Conservation (phyloP, 768 basidiomycete genomes). For the Strobilomyces dryophilus region DNA sequence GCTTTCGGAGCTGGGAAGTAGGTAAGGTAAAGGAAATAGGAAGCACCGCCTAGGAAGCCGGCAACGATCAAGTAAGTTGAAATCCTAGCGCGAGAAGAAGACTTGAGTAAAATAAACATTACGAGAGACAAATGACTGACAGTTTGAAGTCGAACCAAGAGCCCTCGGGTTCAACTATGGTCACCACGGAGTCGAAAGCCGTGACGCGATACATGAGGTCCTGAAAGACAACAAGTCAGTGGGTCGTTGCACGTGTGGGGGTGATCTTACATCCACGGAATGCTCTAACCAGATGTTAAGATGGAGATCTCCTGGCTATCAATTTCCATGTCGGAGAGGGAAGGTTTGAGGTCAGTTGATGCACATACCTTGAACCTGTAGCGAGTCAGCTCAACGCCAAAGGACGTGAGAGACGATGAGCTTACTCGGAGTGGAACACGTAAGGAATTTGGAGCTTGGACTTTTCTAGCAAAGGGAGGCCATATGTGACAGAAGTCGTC, state of each 20-base stretch:
- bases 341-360: background rate
- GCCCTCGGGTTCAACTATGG: slow-evolving; percentile 73
- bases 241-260: background rate
- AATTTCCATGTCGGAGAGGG: slow-evolving; percentile 5
- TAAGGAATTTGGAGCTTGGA: slow-evolving; percentile 66
- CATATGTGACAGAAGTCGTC: slow-evolving; percentile 57
- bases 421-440: slow-evolving; percentile 79
- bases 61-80: slow-evolving; percentile 69
- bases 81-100: slow-evolving; percentile 33
- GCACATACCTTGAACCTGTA: slow-evolving; percentile 56
- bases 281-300: slow-evolving; percentile 78
- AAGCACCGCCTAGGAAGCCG: slow-evolving; percentile 56
- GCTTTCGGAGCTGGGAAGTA: slow-evolving; percentile 60
- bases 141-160: slow-evolving; percentile 79
- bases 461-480: slow-evolving; percentile 48
- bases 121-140: slow-evolving; percentile 41
- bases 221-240: slow-evolving; percentile 30
- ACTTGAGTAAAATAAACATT: slow-evolving; percentile 1
- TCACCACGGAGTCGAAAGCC: slow-evolving; percentile 73
- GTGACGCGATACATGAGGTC: slow-evolving; percentile 54
- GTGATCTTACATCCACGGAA: slow-evolving; percentile 46
- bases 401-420: slow-evolving; percentile 5
- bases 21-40: slow-evolving; percentile 61
- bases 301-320: slow-evolving; percentile 69
- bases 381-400: slow-evolving; percentile 2